Percentiles rank a stretch among this genome's conserved stretches.
Conservation (phyloP, 768 basidiomycete genomes). For the Chalciporus pseudorubinellus region DNA sequence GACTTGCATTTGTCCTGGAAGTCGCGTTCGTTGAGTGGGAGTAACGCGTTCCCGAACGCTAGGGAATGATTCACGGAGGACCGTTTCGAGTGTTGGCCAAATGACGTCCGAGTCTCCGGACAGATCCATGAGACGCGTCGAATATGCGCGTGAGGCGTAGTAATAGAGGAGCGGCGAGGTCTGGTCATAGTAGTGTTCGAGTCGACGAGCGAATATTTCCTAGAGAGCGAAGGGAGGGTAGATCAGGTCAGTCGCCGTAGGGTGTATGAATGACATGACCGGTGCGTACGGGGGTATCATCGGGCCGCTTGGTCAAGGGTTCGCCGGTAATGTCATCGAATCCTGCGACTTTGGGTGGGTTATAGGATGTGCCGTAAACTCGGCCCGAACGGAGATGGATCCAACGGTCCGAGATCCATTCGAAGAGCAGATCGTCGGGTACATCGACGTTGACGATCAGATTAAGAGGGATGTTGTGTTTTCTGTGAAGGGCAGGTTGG, state of each 20-base stretch:
- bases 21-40: slow-evolving; percentile 11
- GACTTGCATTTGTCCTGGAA: slow-evolving; percentile 16
- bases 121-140: slow-evolving; percentile 53
- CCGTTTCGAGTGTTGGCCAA: slow-evolving; percentile 73
- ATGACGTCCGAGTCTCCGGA: slow-evolving; percentile 73
- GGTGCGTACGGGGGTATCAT: slow-evolving; percentile 76
- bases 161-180: slow-evolving; percentile 81
- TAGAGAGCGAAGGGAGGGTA: slow-evolving; percentile 36
- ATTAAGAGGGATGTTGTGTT: slow-evolving; percentile 61
- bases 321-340: slow-evolving; percentile 86
- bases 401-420: slow-evolving; percentile 83
- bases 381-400: slow-evolving; percentile 83
- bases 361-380: slow-evolving; percentile 84
- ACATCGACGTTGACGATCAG: slow-evolving; percentile 83
- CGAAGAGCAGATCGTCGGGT: slow-evolving; percentile 75
- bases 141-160: slow-evolving; percentile 46
- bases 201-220: slow-evolving; percentile 75
- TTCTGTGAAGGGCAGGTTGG: slow-evolving; percentile 37
- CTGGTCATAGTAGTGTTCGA: slow-evolving; percentile 71
- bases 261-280: background rate
- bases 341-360: slow-evolving; percentile 74
- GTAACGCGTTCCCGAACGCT: slow-evolving; percentile 47
- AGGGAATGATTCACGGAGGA: slow-evolving; percentile 56
- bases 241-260: slow-evolving; percentile 6
- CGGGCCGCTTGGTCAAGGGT: slow-evolving; percentile 73